Evolutionary conservation across 2,329 filamentous ascomycete species (phyloP).

Genomic region (Atkinsonella texensis): DNA sequence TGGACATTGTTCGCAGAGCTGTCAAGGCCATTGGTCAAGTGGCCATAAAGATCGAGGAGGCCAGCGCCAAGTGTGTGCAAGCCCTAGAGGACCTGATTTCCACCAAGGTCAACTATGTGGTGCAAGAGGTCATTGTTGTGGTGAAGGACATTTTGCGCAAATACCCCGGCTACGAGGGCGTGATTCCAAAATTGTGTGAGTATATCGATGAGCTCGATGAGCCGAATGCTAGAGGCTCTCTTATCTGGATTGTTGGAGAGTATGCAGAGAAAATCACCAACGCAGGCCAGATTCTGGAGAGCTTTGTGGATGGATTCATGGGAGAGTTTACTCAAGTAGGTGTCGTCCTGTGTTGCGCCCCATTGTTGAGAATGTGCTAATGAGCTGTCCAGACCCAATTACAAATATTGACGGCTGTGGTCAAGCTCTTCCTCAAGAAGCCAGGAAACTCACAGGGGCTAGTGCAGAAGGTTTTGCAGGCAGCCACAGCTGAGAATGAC

Average conservation of each 20-base stretch:
- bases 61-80: conserved; percentile 92
- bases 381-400: conserved; percentile 62
- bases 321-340: conserved; percentile 90
- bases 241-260: conserved; percentile 98
- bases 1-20: conserved; percentile 93
- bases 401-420: conserved; percentile 91
- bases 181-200: conserved; percentile 91
- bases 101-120: conserved; percentile 97
- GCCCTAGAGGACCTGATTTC: conserved; percentile 87
- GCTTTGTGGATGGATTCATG: conserved; percentile 88
- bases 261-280: conserved; percentile 99
- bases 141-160: conserved; percentile 98
- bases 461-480: conserved; percentile 88
- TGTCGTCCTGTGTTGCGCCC: neutral
- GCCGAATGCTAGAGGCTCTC: conserved; percentile 73
- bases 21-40: conserved; percentile 96
- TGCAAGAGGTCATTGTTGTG: conserved; percentile 96
- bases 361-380: conserved; percentile 1
- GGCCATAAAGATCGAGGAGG: conserved; percentile 94
- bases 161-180: conserved; percentile 94
- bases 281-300: conserved; percentile 82
- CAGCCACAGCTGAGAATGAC: conserved; percentile 87
- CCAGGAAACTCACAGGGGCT: conserved; percentile 82
- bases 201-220: conserved; percentile 97
- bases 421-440: conserved; percentile 96